Evolutionary conservation across 73 alveolate species (phyloP).

Genomic region (Paramecium sexaurelia): DNA sequence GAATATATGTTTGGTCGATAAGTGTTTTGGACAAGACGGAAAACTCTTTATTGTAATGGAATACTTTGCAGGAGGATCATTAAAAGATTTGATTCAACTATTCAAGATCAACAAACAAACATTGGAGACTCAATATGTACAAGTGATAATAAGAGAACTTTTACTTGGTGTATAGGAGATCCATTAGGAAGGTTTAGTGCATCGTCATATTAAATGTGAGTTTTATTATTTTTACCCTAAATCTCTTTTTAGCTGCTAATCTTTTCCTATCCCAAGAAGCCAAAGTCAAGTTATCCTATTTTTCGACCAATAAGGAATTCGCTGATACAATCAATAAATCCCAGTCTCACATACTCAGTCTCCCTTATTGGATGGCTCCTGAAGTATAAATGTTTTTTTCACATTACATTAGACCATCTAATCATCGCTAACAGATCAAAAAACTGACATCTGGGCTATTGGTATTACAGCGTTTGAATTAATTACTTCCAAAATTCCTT

Average conservation of each 20-base stretch:
- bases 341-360: conserved; percentile 25
- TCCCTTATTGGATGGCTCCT: conserved; percentile 61
- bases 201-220: conserved; percentile 50
- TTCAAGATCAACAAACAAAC: conserved; percentile 21
- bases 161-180: conserved; percentile 35
- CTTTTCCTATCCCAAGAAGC: conserved; percentile 33
- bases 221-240: neutral
- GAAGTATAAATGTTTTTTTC: neutral
- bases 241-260: conserved; percentile 33
- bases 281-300: conserved; percentile 34
- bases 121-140: neutral
- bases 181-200: conserved; percentile 47
- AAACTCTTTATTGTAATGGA: conserved; percentile 51
- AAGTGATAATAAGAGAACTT: conserved; percentile 28
- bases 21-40: conserved; percentile 51
- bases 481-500: conserved; percentile 1
- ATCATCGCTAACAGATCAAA: conserved; percentile 19
- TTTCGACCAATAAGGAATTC: conserved; percentile 38
- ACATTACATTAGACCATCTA: neutral
- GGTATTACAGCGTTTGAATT: conserved; percentile 51
- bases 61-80: conserved; percentile 58
- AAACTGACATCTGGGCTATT: conserved; percentile 53
- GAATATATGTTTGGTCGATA: conserved; percentile 2
- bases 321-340: conserved; percentile 54
- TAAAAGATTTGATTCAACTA: neutral